Evolutionary conservation across 768 basidiomycete species (phyloP).

Genomic region (Lentinus brumalis): DNA sequence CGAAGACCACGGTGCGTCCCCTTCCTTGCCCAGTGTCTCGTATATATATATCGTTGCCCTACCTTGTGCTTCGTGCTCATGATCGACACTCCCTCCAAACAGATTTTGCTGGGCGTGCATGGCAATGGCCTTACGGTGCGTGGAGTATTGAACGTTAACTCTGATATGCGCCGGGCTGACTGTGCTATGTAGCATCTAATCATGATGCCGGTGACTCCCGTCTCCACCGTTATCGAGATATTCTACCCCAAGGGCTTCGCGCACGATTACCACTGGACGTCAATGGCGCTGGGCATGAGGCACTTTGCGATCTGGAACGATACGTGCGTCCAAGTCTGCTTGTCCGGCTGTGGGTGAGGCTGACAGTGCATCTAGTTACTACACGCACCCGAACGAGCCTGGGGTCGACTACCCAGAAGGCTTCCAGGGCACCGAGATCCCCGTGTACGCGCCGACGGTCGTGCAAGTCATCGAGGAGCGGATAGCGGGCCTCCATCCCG

Average conservation of each 20-base stretch:
- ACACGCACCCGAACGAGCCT: slow-evolving; percentile 50
- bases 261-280: slow-evolving; percentile 86
- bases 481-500: slow-evolving; percentile 38
- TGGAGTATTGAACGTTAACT: not conserved
- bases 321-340: slow-evolving; percentile 45
- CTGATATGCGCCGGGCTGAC: not conserved
- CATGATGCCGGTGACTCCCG: slow-evolving; percentile 74
- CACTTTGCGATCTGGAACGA: slow-evolving; percentile 86
- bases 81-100: slow-evolving; percentile 8
- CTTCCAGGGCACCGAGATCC: slow-evolving; percentile 81
- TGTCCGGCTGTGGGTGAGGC: not conserved
- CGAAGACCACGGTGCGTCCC: slow-evolving; percentile 66
- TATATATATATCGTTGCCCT: not conserved
- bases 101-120: slow-evolving; percentile 75
- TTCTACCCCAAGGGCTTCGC: slow-evolving; percentile 83
- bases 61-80: slow-evolving; percentile 2
- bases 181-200: slow-evolving; percentile 54
- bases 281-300: slow-evolving; percentile 67
- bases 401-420: slow-evolving; percentile 70
- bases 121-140: slow-evolving; percentile 73
- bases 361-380: slow-evolving; percentile 26
- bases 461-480: slow-evolving; percentile 75
- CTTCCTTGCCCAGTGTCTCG: too few relatives aligned
- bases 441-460: slow-evolving; percentile 65
- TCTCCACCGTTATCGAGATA: slow-evolving; percentile 84